Percentiles rank a stretch among this genome's conserved stretches.
phyloP scores from a whole-genome alignment of 441 rosid species.

The Syzygium syzygioides region DNA sequence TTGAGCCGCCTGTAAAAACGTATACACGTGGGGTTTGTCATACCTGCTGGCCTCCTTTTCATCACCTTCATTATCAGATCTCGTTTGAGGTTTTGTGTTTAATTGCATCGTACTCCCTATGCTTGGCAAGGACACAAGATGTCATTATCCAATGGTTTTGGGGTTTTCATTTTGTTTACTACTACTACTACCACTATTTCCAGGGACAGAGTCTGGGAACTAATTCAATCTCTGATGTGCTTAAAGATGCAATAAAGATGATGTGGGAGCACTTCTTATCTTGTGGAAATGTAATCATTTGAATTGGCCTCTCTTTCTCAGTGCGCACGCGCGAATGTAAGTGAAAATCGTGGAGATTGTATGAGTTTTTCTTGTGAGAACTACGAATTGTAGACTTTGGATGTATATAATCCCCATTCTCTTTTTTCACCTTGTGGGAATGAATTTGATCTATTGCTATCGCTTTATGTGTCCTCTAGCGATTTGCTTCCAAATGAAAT shows the following conservation, averaged over 20 bases:
- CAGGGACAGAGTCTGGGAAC: not conserved
- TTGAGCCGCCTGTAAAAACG: not conserved
- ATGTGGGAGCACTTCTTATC: not conserved
- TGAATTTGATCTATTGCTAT: not conserved
- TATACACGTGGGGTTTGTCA: not conserved
- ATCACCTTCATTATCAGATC: not conserved
- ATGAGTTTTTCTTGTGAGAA: not conserved
- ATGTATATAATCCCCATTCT: not conserved
- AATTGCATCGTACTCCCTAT: not conserved
- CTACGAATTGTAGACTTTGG: not conserved
- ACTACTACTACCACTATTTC: not conserved
- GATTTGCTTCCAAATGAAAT: not conserved
- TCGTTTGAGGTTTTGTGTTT: not conserved
- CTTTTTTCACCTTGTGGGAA: not conserved
- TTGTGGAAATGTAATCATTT: not conserved
- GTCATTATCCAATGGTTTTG: not conserved
- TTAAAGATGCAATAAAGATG: not conserved
- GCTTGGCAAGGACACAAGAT: not conserved
- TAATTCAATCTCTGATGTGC: not conserved
- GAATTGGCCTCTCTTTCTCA: not conserved
- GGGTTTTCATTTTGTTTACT: not conserved
- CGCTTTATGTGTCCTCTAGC: not conserved
- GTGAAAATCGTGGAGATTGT: not conserved
- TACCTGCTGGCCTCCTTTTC: not conserved
- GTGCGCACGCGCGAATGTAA: not conserved